phyloP scores from a whole-genome alignment of 2,329 filamentous ascomycete genomes.

The Calonectria honghensis region DNA sequence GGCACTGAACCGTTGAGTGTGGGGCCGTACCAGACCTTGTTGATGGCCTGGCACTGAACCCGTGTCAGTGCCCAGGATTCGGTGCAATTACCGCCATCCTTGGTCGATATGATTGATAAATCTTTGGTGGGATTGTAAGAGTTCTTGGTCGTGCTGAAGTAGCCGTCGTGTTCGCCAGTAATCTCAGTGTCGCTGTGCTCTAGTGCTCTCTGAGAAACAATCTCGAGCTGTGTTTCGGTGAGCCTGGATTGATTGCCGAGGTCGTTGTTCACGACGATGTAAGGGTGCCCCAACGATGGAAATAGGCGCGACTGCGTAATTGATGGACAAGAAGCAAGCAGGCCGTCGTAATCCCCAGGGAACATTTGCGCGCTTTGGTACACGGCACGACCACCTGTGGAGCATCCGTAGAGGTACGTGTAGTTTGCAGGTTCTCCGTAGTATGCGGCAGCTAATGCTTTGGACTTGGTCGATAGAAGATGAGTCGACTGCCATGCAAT shows the following conservation, averaged over 20 bases:
- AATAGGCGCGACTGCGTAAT: constrained; percentile 7
- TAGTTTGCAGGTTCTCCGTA: not conserved
- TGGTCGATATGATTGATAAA: not conserved
- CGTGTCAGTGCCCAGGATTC: not conserved
- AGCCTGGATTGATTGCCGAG: not conserved
- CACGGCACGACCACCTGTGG: not conserved
- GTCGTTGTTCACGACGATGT: not conserved
- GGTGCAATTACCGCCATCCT: constrained; percentile 5
- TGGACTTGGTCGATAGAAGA: not conserved
- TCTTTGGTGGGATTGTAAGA: not conserved
- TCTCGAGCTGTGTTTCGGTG: constrained; percentile 1
- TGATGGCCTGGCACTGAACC: constrained; percentile 2
- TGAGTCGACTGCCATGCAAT: constrained; percentile 19
- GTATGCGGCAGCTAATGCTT: not conserved
- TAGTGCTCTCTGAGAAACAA: not conserved
- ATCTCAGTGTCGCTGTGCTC: not conserved
- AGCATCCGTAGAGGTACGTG: constrained; percentile 4
- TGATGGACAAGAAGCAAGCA: constrained; percentile 12
- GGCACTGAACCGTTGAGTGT: not conserved
- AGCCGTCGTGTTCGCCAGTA: constrained; percentile 1
- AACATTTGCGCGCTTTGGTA: constrained; percentile 13
- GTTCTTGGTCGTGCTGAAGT: constrained; percentile 2
- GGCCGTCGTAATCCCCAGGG: constrained; percentile 1
- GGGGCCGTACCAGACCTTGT: constrained; percentile 19
- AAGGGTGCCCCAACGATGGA: not conserved